These are phyloP conservation scores for Russula compacta DNA, from an alignment of 768 basidiomycete genomes.

Conservation along the genomic window DNA sequence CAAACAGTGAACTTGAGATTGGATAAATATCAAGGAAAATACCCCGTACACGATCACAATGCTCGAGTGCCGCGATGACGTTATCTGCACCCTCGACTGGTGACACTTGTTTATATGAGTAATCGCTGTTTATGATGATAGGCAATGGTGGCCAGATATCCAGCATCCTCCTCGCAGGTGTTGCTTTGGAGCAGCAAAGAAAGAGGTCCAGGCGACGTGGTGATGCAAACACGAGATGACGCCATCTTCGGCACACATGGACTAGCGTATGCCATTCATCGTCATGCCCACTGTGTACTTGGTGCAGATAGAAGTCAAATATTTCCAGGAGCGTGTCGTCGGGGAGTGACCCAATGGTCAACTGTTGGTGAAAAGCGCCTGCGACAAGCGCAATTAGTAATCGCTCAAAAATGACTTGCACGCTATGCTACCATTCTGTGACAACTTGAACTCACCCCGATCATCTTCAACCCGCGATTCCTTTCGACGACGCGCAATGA, in stretches of 20 bases:
- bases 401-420: too few relatives aligned
- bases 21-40: not conserved
- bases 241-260: not conserved
- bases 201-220: not conserved
- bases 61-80: not conserved
- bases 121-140: not conserved
- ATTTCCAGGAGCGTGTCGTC: not conserved
- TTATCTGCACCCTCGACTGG: not conserved
- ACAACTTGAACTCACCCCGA: not conserved
- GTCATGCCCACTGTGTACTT: not conserved
- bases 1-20: not conserved
- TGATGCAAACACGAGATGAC: not conserved
- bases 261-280: not conserved
- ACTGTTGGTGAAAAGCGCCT: not conserved
- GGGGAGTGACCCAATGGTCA: not conserved
- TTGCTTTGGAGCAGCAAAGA: not conserved
- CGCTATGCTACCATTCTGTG: not conserved
- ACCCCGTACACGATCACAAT: not conserved
- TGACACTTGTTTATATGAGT: too few relatives aligned
- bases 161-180: not conserved
- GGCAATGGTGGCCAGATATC: not conserved
- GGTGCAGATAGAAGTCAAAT: not conserved
- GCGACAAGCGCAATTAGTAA: too few relatives aligned
- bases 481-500: not conserved
- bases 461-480: not conserved